phyloP scores from a whole-genome alignment of 2,329 filamentous ascomycete species.

The Microdochium nivale region DNA sequence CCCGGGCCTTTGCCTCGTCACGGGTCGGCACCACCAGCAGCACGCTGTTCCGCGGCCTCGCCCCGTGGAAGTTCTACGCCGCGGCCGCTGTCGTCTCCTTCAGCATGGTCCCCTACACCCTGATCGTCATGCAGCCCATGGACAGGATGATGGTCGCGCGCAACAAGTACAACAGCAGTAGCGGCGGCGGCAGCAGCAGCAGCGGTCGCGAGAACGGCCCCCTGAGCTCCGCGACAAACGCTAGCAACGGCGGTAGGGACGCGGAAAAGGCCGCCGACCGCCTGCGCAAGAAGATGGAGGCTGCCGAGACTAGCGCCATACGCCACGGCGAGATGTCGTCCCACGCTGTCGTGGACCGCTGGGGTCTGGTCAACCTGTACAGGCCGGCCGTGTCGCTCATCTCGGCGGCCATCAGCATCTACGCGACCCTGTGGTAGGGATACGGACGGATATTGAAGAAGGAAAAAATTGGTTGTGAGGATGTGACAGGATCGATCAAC shows the following conservation, averaged over 20 bases:
- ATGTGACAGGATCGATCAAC: too few species aligned
- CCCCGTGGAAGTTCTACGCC: constrained; percentile 26
- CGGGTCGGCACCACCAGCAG: neutral
- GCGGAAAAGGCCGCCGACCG: neutral
- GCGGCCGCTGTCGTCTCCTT: constrained; percentile 35
- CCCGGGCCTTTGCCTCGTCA: neutral
- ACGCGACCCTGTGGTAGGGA: constrained; percentile 6
- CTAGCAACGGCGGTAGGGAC: neutral
- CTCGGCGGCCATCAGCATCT: constrained; percentile 6
- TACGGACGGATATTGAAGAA: neutral
- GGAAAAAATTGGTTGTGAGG: neutral
- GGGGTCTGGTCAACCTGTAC: constrained; percentile 9
- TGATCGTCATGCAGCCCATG: constrained; percentile 32
- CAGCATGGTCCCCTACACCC: constrained; percentile 42
- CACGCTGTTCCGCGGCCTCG: constrained; percentile 6
- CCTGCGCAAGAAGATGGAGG: neutral
- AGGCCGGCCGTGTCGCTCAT: constrained; percentile 3
- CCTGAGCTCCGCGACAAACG: neutral
- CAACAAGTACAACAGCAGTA: constrained; percentile 28
- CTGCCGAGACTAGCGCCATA: neutral
- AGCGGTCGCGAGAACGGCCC: constrained; percentile 1
- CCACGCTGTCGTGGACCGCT: constrained; percentile 6
- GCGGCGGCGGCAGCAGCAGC: neutral
- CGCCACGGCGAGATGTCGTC: constrained; percentile 1
- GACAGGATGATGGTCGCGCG: constrained; percentile 39